A percentile compares a stretch with the other conserved stretches of the same genome.
Evolutionary conservation across 768 basidiomycete genomes (phyloP).

Genomic region (Dioszegia hungarica): DNA sequence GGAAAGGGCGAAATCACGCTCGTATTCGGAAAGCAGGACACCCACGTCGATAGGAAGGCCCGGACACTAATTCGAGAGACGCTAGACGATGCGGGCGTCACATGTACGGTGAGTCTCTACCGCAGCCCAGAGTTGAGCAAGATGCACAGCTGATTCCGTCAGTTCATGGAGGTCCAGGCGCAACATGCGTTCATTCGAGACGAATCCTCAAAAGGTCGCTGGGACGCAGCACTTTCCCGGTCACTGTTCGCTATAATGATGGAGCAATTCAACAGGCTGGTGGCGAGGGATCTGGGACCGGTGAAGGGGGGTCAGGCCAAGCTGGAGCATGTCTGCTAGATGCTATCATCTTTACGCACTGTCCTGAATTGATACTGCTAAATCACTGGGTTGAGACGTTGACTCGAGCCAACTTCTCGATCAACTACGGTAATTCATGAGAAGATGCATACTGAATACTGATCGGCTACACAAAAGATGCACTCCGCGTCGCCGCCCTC

Average conservation of each 20-base stretch:
- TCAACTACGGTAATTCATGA: too few relatives aligned
- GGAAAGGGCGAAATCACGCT: slow-evolving; percentile 84
- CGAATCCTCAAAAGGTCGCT: slow-evolving; percentile 84
- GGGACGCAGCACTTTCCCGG: slow-evolving; percentile 86
- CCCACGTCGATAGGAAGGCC: slow-evolving; percentile 83
- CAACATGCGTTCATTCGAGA: slow-evolving; percentile 96
- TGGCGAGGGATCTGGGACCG: slow-evolving; percentile 78
- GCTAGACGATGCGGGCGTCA: slow-evolving; percentile 72
- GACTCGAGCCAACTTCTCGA: too few relatives aligned
- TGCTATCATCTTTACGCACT: too few relatives aligned
- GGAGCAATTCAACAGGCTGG: slow-evolving; percentile 86
- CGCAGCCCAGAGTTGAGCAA: neutral
- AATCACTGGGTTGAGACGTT: too few relatives aligned
- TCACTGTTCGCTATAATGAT: slow-evolving; percentile 80
- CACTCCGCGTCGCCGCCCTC: too few relatives aligned
- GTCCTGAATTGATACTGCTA: too few relatives aligned
- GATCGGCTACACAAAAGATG: too few relatives aligned
- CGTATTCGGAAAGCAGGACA: slow-evolving; percentile 95
- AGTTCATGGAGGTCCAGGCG: slow-evolving; percentile 94
- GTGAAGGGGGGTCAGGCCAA: slow-evolving; percentile 53
- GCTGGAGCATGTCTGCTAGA: slow-evolving; percentile 75
- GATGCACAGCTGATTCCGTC: slow-evolving; percentile 12
- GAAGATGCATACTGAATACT: too few relatives aligned
- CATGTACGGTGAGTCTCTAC: slow-evolving; percentile 58
- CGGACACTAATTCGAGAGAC: slow-evolving; percentile 76